These are phyloP conservation scores for Allium fistulosum DNA, from an alignment of 106 monocot species.

Conservation along the genomic window DNA sequence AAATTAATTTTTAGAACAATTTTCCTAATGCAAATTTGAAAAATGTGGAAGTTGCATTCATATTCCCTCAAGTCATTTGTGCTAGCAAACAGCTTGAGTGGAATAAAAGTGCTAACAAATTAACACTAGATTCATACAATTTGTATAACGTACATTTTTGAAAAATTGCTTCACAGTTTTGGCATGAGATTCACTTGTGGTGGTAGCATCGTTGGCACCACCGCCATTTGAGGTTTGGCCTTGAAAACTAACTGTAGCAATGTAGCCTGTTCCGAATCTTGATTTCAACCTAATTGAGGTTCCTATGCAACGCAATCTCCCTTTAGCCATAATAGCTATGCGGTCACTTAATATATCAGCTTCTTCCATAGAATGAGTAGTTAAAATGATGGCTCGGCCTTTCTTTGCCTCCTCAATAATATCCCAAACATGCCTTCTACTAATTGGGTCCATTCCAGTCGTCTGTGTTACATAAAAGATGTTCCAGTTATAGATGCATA, in stretches of 20 bases:
- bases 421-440: constrained; percentile 92
- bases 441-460: constrained; percentile 97
- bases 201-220: neutral
- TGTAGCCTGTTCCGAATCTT: constrained; percentile 83
- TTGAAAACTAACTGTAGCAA: constrained; percentile 71
- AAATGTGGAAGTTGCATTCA: too few relatives aligned
- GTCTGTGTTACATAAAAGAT: constrained; percentile 52
- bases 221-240: constrained; percentile 20
- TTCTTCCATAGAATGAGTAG: constrained; percentile 99
- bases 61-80: too few relatives aligned
- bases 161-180: constrained; percentile 71
- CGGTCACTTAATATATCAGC: constrained; percentile 91
- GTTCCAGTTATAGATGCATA: neutral
- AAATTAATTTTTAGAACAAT: too few relatives aligned
- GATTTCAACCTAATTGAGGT: constrained; percentile 83
- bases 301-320: constrained; percentile 82
- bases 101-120: neutral
- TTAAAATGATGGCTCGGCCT: constrained; percentile 89
- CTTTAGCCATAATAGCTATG: constrained; percentile 96
- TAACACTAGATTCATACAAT: neutral
- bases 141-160: constrained; percentile 40
- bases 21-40: too few relatives aligned
- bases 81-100: neutral
- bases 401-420: constrained; percentile 97
- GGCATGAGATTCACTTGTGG: constrained; percentile 15